phyloP scores from a whole-genome alignment of 2,329 filamentous ascomycete species.

The Diaporthe capsici region DNA sequence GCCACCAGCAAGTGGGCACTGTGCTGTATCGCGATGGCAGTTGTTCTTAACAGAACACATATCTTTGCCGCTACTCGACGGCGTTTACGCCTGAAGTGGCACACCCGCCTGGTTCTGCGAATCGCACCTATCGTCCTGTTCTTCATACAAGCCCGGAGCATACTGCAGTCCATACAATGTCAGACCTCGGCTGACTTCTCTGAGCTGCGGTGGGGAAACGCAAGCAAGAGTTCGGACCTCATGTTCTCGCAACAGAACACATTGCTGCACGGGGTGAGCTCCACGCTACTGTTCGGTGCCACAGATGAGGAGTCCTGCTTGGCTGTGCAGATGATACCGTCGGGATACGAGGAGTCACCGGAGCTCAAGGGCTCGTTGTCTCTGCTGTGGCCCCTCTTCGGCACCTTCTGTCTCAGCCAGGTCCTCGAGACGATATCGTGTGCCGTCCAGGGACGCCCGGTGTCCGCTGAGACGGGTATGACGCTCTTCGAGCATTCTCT shows the following conservation, averaged over 20 bases:
- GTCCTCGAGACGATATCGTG: constrained; percentile 91
- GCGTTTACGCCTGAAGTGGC: constrained; percentile 82
- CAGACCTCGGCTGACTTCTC: constrained; percentile 85
- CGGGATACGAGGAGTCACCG: constrained; percentile 64
- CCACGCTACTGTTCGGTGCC: constrained; percentile 79
- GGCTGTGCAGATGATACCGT: constrained; percentile 79
- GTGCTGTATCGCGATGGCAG: constrained; percentile 86
- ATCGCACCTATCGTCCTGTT: constrained; percentile 80
- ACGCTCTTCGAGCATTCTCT: constrained; percentile 96
- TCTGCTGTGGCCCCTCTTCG: constrained; percentile 80
- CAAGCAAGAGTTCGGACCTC: constrained; percentile 74
- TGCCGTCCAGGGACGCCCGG: constrained; percentile 85
- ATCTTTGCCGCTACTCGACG: constrained; percentile 93
- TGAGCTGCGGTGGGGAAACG: constrained; percentile 77
- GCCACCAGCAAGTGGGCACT: constrained; percentile 93
- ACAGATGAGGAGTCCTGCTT: constrained; percentile 82
- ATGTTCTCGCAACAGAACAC: constrained; percentile 79
- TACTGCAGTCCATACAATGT: constrained; percentile 91
- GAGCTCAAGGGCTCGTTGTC: constrained; percentile 83
- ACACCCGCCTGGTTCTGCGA: constrained; percentile 78
- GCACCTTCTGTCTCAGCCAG: constrained; percentile 80
- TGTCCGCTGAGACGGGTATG: constrained; percentile 92
- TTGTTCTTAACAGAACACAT: constrained; percentile 90
- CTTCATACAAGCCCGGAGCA: constrained; percentile 73
- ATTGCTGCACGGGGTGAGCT: constrained; percentile 80